Evolutionary conservation across 2,329 filamentous ascomycete genomes (phyloP), one percentile per base, ranked within the genome.

Genomic region (Aureobasidium vineae): DNA sequence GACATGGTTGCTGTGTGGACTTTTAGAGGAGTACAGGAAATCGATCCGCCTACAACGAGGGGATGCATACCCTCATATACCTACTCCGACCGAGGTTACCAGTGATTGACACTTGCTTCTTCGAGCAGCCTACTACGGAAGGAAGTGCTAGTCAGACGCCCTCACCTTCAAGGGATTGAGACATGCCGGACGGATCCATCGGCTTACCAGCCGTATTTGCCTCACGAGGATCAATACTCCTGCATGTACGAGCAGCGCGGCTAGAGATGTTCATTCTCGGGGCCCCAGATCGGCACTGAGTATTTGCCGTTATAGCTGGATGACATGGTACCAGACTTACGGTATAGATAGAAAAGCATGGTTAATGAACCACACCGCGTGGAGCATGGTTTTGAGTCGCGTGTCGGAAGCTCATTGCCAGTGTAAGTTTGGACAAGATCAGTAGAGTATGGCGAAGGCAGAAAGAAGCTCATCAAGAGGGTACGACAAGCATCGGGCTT

Each of bases 391-490:
- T 45, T 31, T 3, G 16, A 8, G 26, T 33, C 8, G 23, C 7
- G 13, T 33, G 40, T 45, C 16, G 19, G 11, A 7, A 19, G 28
- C 26, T 45, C 54, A 21, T 45, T 26, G 19, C 3, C 21, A 15
- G 23, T 31, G 16, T 33, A 21, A 38, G 16, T 59, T 45, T n/a
- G n/a, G 13, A 16, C 40, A 45, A 45, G 16, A 38, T 19, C n/a
- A n/a, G 31, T 5, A 38, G 13, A 15, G 50, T 15, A 38, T 23
- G 19, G 28, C 16, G 38, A 59, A 10, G 28, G 16, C 11, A 26
- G 33, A 63, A 40, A 63, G 21, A 63, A 63, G 59, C 59, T 63
- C 59, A 63, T 16, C 59, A 52, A 63, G 33, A 52, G 11, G 19
- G 16, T 5, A 36, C n/a, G 28, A 47, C 28, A 63, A 50, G 59